A percentile compares a stretch with the other conserved stretches of the same genome.
Evolutionary conservation across 768 basidiomycete species (phyloP).

Genomic region (Coprinopsis marcescibilis): DNA sequence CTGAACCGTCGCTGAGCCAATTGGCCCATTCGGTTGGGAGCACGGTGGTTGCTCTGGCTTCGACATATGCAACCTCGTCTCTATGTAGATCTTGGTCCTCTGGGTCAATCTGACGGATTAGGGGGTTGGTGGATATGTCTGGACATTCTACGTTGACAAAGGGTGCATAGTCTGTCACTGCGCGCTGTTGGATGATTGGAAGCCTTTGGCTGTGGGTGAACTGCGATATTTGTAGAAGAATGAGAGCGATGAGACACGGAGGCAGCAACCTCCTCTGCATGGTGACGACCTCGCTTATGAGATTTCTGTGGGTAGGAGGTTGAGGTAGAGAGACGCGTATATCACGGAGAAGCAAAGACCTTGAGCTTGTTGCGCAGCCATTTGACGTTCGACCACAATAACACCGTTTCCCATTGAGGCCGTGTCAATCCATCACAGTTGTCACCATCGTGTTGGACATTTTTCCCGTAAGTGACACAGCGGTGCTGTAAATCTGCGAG

Average conservation of each 20-base stretch:
- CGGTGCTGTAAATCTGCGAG: not conserved
- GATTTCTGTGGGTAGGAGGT: too few relatives aligned
- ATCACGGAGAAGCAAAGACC: too few relatives aligned
- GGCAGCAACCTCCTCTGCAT: not conserved
- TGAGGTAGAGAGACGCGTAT: too few relatives aligned
- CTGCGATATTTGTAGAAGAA: not conserved
- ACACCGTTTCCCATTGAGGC: too few relatives aligned
- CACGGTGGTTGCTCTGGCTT: slow-evolving; percentile 32
- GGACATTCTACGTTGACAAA: slow-evolving; percentile 44
- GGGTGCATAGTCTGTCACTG: slow-evolving; percentile 48
- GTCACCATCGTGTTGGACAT: too few relatives aligned
- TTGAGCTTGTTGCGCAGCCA: too few relatives aligned
- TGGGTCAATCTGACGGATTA: slow-evolving; percentile 48
- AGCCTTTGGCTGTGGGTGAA: not conserved
- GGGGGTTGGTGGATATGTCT: slow-evolving; percentile 35
- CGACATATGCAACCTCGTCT: slow-evolving; percentile 43
- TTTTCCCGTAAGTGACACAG: not conserved
- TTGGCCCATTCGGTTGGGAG: slow-evolving; percentile 47
- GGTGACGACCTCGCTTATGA: too few relatives aligned
- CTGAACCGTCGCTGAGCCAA: slow-evolving; percentile 53
- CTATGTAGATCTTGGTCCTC: slow-evolving; percentile 46
- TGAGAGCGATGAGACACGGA: not conserved
- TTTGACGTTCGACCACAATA: too few relatives aligned
- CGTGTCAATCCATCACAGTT: too few relatives aligned
- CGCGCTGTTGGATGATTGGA: slow-evolving; percentile 13